Evolutionary conservation across 352 stramenopile species (phyloP), one percentile per base, ranked within the genome.

Genomic region (Phytophthora melonis): DNA sequence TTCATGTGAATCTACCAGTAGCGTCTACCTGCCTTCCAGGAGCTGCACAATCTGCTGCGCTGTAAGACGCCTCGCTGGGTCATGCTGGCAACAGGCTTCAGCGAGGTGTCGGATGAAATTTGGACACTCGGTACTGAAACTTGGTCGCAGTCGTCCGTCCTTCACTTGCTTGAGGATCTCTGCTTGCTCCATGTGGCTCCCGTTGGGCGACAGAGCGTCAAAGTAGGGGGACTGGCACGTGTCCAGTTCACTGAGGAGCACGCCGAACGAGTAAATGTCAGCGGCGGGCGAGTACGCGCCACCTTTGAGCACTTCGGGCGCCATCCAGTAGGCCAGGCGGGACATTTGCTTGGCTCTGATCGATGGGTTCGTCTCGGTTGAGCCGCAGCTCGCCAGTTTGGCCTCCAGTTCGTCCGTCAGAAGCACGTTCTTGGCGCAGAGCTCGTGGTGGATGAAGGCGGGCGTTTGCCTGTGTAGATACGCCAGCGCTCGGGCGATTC

Each of bases 261-360:
- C 79, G 49, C 84, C 84, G 25, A 89, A 88, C 32, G 84, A 70
- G 67, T 84, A 92, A 56, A 92, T 83, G 56, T 92, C 84, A 10
- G 82, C 68, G 52, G 87, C 83, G 23, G 86, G 70, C 0, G 80
- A 88, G 27, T 77, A 78, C 16, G 79, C 58, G 18, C 75, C 76
- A n/a, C 87, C 87, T 1, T 78, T 65, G 25, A 92, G 67, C 39
- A 92, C 82, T 61, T 93, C 87, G 0, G 87, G 87, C 1, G 87
- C 78, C 0, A 81, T 52, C 75, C 75, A 82, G 16, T 66, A 75
- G 3, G 55, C 59, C 14, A 47, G 60, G 5, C 34, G 39, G 60
- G 60, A 53, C 8, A 53, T 74, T 47, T 63, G 39, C 14, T 59
- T 73, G 32, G 59, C 41, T 41, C 23, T 63, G n/a, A 50, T 19